Conservation (phyloP, 495 filamentous ascomycete genomes). For the Podospora tetraspora region DNA sequence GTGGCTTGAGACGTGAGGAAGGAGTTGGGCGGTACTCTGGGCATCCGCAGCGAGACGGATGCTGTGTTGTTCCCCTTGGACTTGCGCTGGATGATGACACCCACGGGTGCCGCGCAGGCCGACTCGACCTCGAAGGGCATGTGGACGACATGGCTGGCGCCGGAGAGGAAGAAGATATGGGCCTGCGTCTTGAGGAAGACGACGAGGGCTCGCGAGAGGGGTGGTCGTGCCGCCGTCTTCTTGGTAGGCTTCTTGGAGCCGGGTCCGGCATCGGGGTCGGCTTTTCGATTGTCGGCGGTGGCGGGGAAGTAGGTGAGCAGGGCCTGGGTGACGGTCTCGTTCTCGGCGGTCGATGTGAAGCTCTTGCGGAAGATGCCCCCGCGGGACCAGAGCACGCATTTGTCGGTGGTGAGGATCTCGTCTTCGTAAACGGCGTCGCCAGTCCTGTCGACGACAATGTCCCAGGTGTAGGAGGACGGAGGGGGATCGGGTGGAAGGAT, state of each 20-base stretch:
- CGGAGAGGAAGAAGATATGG: constrained; percentile 86
- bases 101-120: constrained; percentile 74
- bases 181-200: constrained; percentile 90
- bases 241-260: constrained; percentile 6
- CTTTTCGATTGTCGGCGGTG: constrained; percentile 37
- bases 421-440: constrained; percentile 55
- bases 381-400: constrained; percentile 86
- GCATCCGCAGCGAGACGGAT: constrained; percentile 45
- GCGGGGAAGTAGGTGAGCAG: constrained; percentile 75
- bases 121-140: constrained; percentile 91
- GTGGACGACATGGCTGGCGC: constrained; percentile 82
- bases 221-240: constrained; percentile 11
- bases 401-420: constrained; percentile 77
- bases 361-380: constrained; percentile 79
- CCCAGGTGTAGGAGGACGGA: constrained; percentile 67
- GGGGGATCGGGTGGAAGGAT: constrained; percentile 67
- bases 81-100: constrained; percentile 80
- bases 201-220: constrained; percentile 66
- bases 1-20: constrained; percentile 64
- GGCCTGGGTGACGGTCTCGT: constrained; percentile 77
- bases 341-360: constrained; percentile 81
- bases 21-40: constrained; percentile 68
- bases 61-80: constrained; percentile 35
- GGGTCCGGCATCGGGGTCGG: background rate
- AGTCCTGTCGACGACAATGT: constrained; percentile 44